Evolutionary conservation across 1,139 yeast species (phyloP), one percentile per base, ranked within the genome.

Genomic region (Saccharomyces uvarum): DNA sequence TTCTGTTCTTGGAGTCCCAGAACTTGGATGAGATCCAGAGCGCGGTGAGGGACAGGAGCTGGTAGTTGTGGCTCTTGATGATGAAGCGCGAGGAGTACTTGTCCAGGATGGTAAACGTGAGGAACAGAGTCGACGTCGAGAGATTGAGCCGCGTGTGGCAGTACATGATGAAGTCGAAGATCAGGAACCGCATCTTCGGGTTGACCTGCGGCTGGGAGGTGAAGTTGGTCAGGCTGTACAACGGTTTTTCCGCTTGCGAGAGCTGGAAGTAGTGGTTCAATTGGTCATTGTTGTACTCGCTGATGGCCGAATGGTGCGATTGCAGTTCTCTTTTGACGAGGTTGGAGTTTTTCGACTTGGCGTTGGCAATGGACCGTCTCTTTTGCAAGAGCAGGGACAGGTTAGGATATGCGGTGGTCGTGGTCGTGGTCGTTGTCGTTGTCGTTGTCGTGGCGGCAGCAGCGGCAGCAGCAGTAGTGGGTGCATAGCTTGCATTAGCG

Each of bases 81-180:
- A 89, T 84, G 62, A 97, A 80, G 63, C 83, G 83, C 33, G 97
- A 86, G 68, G 96, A 85, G 74, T 93, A 93, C 59, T 97, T 81
- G 71, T 93, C 98, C 55, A 91, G 80, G 61, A 93, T 83, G 70
- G 85, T 87, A 71, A 90, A 80, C 52, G 96, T 85, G 56, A 88
- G 77, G 63, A 87, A 88, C 54, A 91, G 75, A 0, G 97, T 90
- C 55, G 88, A 85, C 2, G 90, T 84, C 55, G 84, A 86, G 55
- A 93, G 77, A 58, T 80, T 83, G 63, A 91, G 80, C 52, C 90
- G 82, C 9, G 84, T 75, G 68, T 93, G 98, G 60, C 93, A 82
- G 69, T 91, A 96, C 65, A 90, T 77, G 50, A 93, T 73, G 67
- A 90, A 93, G 68, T 91, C 97, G 57, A 91, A 79, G 54, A 93